Base-by-base conservation (phyloP, 805 yeast genomes). In the Grigorovia jiainica region DNA sequence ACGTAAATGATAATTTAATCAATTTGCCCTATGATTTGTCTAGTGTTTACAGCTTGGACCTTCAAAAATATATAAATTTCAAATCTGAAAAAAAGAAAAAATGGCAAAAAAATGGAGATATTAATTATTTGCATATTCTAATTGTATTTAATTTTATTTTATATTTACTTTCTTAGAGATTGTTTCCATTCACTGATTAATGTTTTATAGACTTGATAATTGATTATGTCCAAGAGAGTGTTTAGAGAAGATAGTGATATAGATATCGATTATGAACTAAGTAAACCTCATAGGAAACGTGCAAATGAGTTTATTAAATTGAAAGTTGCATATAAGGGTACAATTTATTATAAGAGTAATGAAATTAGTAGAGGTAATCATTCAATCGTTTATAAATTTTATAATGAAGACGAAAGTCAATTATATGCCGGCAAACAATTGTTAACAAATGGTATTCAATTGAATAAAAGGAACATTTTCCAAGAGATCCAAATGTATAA, bases 391-490 rank as follows among this genome's bases (percentile, higher is more conserved):
- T 42, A 38, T 20, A 42, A 32, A 11, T 11, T 42, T 13, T 34
- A 27, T 7, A 23, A 36, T 32, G 95, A 86, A 63, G 81, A 86
- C 45, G 70, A 76, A 47, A 96, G 95, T 27, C 75, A 76, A 55
- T 73, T 84, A 3, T 90, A 71, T 63, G 97, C 97, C n/a, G 97
- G 97, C 21, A 90, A 90, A 57, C 90, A 97, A 0, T 92, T 90
- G 34, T 96, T 97, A 43, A 90, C 87, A 63, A 87, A 87, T 0
- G 86, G 95, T 11, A 80, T 87, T 51, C 82, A 80, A 50, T 79
- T 87, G 69, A 87, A 95, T 8, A 79, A 84, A 52, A 63, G 65
- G 15, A 80, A 84, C 64, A 75, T 90, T 45, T 70, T 89, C 49
- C 84, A 94, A 40, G 97, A 90, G 63, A 87, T 90, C 59, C 86